Base-by-base conservation (phyloP, 768 basidiomycete species). In the Boletus barrowsii region DNA sequence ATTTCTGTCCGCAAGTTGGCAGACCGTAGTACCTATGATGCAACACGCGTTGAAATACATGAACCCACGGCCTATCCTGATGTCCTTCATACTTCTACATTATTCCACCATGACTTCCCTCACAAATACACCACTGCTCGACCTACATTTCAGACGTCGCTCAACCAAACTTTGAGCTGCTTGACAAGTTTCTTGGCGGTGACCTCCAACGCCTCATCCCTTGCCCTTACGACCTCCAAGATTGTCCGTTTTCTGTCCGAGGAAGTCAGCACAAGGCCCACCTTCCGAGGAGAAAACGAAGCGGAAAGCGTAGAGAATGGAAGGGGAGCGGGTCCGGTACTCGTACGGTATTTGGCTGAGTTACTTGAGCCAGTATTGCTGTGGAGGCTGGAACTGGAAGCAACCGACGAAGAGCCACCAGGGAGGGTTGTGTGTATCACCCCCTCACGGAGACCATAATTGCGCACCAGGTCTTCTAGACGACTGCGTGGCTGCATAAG, bases 401-500 rank as follows among this genome's bases (percentile, higher is more conserved):
- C n/a, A 14, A 47, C 13, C 2, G 58, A 42, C 3, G 56, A 44
- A 35, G 64, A 35, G 37, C 36, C 26, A 9, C 51, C 43, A 10
- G 55, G 47, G 5, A 49, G 32, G 30, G 53, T 53, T 24, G 48
- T 47, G 29, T 61, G 57, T 7, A 76, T 64, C 41, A 75, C 65
- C 20, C 73, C 76, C 17, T 72, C 71, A 4, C 75, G 72, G 6
- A 71, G 53, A 33, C 79, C 80, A 47, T 76, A 73, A 35, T 66
- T 53, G 26, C 73, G 65, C 13, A 91, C 76, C 36, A 93, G 76
- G 66, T 93, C 90, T 68, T 93, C 90, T n/a, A 87, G 66, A 20
- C 90, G 74, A 29, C 82, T 80, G 46, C 83, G 80, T 6, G 90
- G 90, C 70, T 93, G 87, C 59, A 75, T 78, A 49, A 87, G 78